Percentiles rank a stretch among this genome's conserved stretches.
These are phyloP conservation scores for Antarctomyces pellizariae DNA, from an alignment of 495 filamentous ascomycete species.

Conservation along the genomic window DNA sequence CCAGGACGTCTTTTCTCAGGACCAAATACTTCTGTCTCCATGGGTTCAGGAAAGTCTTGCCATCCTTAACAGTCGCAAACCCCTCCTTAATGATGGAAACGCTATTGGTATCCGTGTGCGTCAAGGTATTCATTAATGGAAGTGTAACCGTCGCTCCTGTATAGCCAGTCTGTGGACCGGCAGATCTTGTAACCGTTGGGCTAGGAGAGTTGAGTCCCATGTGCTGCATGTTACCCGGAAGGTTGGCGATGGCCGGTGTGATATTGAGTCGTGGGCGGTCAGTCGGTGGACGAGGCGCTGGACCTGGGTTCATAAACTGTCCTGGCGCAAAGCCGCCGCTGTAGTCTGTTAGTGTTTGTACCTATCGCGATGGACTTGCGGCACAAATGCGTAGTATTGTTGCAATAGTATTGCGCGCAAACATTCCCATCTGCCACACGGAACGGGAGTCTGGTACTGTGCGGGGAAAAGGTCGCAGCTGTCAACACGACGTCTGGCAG, in stretches of 20 bases:
- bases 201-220: slow-evolving; percentile 43
- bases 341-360: slow-evolving; percentile 2
- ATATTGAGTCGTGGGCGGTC: slow-evolving; percentile 62
- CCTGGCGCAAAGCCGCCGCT: slow-evolving; percentile 36
- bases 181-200: slow-evolving; percentile 24
- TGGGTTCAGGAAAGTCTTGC: slow-evolving; percentile 49
- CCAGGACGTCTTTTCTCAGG: slow-evolving; percentile 65
- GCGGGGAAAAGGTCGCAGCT: too few relatives aligned
- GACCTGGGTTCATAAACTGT: slow-evolving; percentile 92
- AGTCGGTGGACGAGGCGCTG: slow-evolving; percentile 72
- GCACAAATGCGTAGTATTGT: background rate
- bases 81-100: slow-evolving; percentile 72
- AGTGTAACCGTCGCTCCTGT: slow-evolving; percentile 42
- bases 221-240: slow-evolving; percentile 58
- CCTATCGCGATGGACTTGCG: background rate
- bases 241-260: slow-evolving; percentile 40
- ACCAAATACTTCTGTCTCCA: slow-evolving; percentile 85
- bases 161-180: slow-evolving; percentile 32
- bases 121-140: slow-evolving; percentile 34
- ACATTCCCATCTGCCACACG: background rate
- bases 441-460: too few relatives aligned
- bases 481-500: too few relatives aligned
- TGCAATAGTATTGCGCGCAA: background rate
- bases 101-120: slow-evolving; percentile 34
- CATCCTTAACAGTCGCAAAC: slow-evolving; percentile 65